Evolutionary conservation across 352 stramenopile genomes (phyloP), one percentile per base, ranked within the genome.

Genomic region (Globisporangium perplexum): DNA sequence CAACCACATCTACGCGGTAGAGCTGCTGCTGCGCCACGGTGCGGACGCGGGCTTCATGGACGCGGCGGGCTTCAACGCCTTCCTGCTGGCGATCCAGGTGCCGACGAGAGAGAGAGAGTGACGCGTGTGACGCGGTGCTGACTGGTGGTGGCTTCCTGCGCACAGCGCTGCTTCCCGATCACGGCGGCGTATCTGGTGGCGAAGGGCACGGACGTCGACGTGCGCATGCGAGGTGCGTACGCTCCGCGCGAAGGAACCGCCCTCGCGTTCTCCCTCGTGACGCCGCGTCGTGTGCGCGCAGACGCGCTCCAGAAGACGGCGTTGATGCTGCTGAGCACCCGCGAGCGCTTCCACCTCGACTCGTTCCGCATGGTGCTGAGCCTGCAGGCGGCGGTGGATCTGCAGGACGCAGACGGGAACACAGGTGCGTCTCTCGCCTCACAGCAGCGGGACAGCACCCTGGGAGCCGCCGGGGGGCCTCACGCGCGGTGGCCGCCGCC

Each of bases 1-100:
- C 59, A 90, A 92, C 65, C 78, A 89, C 59, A 88, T 92, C 48
- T 92, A 92, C 55, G 75, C 77, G 0, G 75, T 92, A 5, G 82
- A 88, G 55, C 49, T 92, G 45, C 63, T 92, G 20, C 62, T 89
- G 46, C 74, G 77, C 7, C 54, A 86, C 22, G 74, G 77, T 39
- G 82, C 78, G 17, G 67, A 90, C 47, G 61, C 75, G 7, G 64
- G 49, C 15, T 75, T 88, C 62, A 60, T 57, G 30, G 77, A 92
- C 60, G 53, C 18, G n/a, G 48, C 58, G 14, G 79, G 82, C 0
- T 83, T 83, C 52, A 75, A 71, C 51, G 64, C 78, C 18, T 90
- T 89, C 60, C 64, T 92, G 26, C 54, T 86, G 30, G 72, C 77
- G 26, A 83, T 92, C 53, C 77, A 74, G 51, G 68, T 77, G 20